Evolutionary conservation across 352 stramenopile genomes (phyloP), one percentile per base, ranked within the genome.

Genomic region (Globisporangium paroecandrum): DNA sequence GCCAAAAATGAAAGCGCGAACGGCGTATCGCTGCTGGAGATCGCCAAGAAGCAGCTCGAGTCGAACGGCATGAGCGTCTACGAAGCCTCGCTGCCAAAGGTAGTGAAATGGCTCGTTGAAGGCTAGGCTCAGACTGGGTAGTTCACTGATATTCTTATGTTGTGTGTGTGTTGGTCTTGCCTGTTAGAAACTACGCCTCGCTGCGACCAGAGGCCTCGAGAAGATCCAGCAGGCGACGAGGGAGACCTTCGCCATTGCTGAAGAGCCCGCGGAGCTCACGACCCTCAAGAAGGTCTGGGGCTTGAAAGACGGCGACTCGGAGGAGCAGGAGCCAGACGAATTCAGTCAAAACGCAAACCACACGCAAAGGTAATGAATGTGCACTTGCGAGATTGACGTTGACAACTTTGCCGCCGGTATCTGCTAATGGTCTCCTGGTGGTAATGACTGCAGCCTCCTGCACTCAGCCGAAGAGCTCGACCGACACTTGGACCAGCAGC

Each of bases 221-320:
- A 85, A 75, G 57, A 32, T 91, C 1, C 70, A 87, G 18, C 65
- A 78, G 10, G 72, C 69, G 24, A 76, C 78, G 10, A 62, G 53
- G 13, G 72, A 75, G 6, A 67, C 84, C 0, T 75, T 89, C 25
- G 36, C 70, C 1, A 75, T 78, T 38, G 58, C 73, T 0, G 75
- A 89, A 62, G 72, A 83, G 34, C 58, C 70, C 4, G 67, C 79
- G 15, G 75, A 88, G 55, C 72, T 91, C 20, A 74, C 69, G 1
- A 75, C 77, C 51, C 69, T 91, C 46, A 80, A 81, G 43, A 80
- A 73, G 55, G 81, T 82, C 12, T 91, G 83, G 83, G 81, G 81
- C 1, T 58, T 89, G 20, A 69, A 77, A 2, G 27, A 62, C 25
- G 36, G 62, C 4, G 22, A 29, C 25, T 49, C 29, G 25, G 43